phyloP scores from a whole-genome alignment of 2,329 filamentous ascomycete species.

The Lizonia empirigonia region DNA sequence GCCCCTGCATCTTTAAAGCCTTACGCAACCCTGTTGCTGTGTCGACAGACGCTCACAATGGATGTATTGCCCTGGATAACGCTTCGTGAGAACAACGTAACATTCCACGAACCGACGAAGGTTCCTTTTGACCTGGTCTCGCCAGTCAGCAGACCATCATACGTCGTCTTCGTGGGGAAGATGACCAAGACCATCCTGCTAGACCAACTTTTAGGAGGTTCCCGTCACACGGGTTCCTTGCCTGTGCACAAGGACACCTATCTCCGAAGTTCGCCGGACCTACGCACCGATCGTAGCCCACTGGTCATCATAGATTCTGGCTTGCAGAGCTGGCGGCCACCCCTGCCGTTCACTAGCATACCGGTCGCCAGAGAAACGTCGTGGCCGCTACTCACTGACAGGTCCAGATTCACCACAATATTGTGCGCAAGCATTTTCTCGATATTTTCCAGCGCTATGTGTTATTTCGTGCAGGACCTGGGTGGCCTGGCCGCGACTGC shows the following conservation, averaged over 20 bases:
- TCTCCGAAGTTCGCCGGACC: not conserved
- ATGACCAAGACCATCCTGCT: not conserved
- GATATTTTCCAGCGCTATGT: too few species aligned
- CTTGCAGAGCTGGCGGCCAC: not conserved
- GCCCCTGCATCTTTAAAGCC: not conserved
- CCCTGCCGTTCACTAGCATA: not conserved
- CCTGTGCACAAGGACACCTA: slow-evolving; percentile 4
- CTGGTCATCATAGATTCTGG: not conserved
- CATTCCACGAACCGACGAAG: not conserved
- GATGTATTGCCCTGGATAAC: not conserved
- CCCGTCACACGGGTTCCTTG: not conserved
- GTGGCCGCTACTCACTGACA: not conserved
- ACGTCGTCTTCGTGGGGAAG: not conserved
- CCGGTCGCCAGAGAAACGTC: not conserved
- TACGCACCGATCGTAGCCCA: not conserved
- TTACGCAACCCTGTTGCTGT: not conserved
- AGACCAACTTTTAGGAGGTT: not conserved
- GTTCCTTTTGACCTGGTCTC: not conserved
- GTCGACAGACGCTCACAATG: not conserved
- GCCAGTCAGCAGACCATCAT: not conserved
- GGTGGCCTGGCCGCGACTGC: too few species aligned
- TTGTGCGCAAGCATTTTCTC: not conserved
- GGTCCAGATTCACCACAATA: not conserved
- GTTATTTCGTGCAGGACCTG: too few species aligned
- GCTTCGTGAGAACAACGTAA: not conserved